phyloP scores from a whole-genome alignment of 306 rosid species.

The Pterocarpus macrocarpus region DNA sequence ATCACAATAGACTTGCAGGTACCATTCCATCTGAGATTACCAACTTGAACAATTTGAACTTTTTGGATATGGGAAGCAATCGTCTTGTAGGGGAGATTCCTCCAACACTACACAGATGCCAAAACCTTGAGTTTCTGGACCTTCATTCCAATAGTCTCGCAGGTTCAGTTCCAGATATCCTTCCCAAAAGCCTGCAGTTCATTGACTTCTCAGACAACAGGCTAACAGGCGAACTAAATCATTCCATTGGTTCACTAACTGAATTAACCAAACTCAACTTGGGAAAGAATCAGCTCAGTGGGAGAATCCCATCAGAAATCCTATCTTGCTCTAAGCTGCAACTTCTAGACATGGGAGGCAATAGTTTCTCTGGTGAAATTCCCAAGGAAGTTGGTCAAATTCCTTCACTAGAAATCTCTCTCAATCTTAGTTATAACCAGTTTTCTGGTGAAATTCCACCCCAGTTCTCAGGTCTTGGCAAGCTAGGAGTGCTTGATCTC shows the following conservation, averaged over 20 bases:
- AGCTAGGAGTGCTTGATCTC: constrained; percentile 80
- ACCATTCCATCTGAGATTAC: constrained; percentile 83
- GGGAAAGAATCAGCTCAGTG: constrained; percentile 68
- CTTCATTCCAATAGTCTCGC: constrained; percentile 75
- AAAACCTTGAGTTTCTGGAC: constrained; percentile 73
- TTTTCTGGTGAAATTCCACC: constrained; percentile 80
- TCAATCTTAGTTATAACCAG: constrained; percentile 75
- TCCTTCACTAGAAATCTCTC: constrained; percentile 73
- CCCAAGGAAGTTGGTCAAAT: constrained; percentile 73
- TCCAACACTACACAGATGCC: constrained; percentile 64
- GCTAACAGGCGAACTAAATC: constrained; percentile 64
- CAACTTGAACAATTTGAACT: constrained; percentile 64
- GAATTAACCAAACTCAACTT: constrained; percentile 73
- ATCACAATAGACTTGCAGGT: constrained; percentile 68
- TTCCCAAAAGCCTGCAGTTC: constrained; percentile 66
- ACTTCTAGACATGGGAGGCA: constrained; percentile 69
- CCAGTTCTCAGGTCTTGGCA: constrained; percentile 65
- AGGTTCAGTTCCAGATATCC: constrained; percentile 61
- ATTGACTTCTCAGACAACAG: constrained; percentile 71
- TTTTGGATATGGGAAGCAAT: constrained; percentile 71
- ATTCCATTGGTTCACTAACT: constrained; percentile 60
- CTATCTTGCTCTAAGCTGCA: constrained; percentile 72
- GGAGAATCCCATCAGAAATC: constrained; percentile 70
- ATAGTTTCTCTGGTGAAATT: constrained; percentile 74
- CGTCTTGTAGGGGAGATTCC: constrained; percentile 77